Evolutionary conservation across 768 basidiomycete genomes (phyloP).

Genomic region (Leccinum disarticulatum): DNA sequence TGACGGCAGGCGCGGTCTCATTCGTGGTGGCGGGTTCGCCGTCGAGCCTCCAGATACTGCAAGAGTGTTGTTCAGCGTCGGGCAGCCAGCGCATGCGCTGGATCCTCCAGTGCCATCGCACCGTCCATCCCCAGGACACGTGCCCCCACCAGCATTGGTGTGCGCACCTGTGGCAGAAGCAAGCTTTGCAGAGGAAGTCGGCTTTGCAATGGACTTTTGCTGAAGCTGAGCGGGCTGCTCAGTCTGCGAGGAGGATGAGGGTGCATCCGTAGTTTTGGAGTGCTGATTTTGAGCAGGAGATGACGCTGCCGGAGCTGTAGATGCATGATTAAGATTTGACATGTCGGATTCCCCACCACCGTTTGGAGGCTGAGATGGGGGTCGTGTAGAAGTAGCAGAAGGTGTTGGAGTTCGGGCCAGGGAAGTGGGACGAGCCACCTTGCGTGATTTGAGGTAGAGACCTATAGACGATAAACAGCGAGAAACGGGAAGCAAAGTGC

Average conservation of each 20-base stretch:
- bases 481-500: slow-evolving; percentile 33
- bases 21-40: slow-evolving; percentile 33
- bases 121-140: slow-evolving; percentile 97
- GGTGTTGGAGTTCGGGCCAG: slow-evolving; percentile 45
- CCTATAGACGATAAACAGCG: slow-evolving; percentile 48
- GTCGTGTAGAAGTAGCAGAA: slow-evolving; percentile 32
- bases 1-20: slow-evolving; percentile 20
- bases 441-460: slow-evolving; percentile 82
- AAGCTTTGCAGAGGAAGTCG: slow-evolving; percentile 29
- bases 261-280: slow-evolving; percentile 30
- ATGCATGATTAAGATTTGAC: slow-evolving; percentile 37
- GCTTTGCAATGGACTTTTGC: slow-evolving; percentile 28
- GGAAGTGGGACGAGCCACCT: slow-evolving; percentile 68
- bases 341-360: slow-evolving; percentile 35
- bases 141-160: slow-evolving; percentile 46
- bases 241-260: slow-evolving; percentile 26
- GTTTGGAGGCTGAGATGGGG: slow-evolving; percentile 34
- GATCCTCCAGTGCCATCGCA: slow-evolving; percentile 98
- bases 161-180: slow-evolving; percentile 33
- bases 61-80: slow-evolving; percentile 89
- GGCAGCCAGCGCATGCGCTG: slow-evolving; percentile 91
- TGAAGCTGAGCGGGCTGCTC: slow-evolving; percentile 27
- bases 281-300: slow-evolving; percentile 33
- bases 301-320: slow-evolving; percentile 30
- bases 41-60: slow-evolving; percentile 43